Base-by-base conservation (phyloP, 768 basidiomycete species). In the Coprinellus micaceus region DNA sequence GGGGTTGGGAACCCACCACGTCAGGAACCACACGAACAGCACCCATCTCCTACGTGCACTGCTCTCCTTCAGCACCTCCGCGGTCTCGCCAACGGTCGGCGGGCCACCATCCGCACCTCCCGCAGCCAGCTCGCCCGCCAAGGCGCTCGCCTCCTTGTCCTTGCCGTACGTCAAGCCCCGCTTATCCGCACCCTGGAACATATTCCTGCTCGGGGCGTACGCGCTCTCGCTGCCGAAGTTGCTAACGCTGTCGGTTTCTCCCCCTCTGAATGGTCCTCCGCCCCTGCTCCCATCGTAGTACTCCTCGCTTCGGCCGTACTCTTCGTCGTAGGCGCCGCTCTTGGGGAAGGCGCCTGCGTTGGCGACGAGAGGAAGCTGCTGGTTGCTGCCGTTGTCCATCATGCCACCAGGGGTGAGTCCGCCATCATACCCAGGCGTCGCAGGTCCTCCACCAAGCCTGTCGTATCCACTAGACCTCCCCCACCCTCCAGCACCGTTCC, bases 141-240 rank as follows among this genome's bases (percentile, higher is more conserved):
- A 73, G 4, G 85, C 81, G 30, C 47, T 49, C 26, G 47, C 56
- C 28, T 49, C 56, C 49, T 57, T 57, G 15, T 57, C 56, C 21
- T 49, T 49, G 19, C 47, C 54, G n/a, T 47, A 36, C 63, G 96
- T 93, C 74, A 94, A 94, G 4, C 80, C 86, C 59, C 85, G 82
- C 67, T 85, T 88, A 59, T 93, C 88, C 1, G 84, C 79, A 58
- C 84, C 85, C 61, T 89, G 86, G 82, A 98, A 97, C 95, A 97
- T 98, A 63, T 97, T 97, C 29, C 92, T 75, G 0, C 91, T 94
- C 0, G 95, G 95, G 0, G 94, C 95, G 63, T 97, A 98, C 36
- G 17, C 36, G 0, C 89, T 90, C 66, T 97, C 94, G 2, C 91
- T 91, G 3, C 94, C 94, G 61, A 89, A 86, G 64, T 91, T 89